Evolutionary conservation across 2,329 filamentous ascomycete species (phyloP).

Genomic region (Hysterium pulicare): DNA sequence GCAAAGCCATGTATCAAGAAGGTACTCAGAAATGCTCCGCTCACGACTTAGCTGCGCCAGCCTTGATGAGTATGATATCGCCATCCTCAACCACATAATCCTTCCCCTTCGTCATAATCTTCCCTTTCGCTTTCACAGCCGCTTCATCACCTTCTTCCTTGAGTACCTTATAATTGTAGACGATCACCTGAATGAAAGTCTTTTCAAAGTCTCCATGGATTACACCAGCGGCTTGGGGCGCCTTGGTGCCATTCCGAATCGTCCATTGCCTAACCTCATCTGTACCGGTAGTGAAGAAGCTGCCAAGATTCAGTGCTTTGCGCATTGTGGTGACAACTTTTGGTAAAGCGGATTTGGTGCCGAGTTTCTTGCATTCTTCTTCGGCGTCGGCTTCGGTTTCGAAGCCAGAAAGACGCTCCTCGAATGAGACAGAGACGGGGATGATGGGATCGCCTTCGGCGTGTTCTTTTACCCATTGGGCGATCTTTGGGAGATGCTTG

Average conservation of each 20-base stretch:
- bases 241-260: slow-evolving; percentile 91
- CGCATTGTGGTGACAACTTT: slow-evolving; percentile 94
- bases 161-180: slow-evolving; percentile 81
- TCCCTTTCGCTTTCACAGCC: slow-evolving; percentile 87
- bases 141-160: slow-evolving; percentile 87
- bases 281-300: slow-evolving; percentile 94
- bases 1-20: too few species aligned
- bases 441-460: slow-evolving; percentile 85
- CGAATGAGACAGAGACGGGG: slow-evolving; percentile 86
- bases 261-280: slow-evolving; percentile 99
- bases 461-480: slow-evolving; percentile 92
- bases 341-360: slow-evolving; percentile 82
- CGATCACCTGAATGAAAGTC: slow-evolving; percentile 95
- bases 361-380: slow-evolving; percentile 85
- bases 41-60: slow-evolving; percentile 75
- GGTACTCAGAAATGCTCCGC: too few species aligned
- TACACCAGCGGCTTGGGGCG: slow-evolving; percentile 94
- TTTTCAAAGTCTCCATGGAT: slow-evolving; percentile 99
- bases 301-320: slow-evolving; percentile 81
- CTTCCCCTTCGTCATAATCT: slow-evolving; percentile 98
- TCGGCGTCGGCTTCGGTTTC: slow-evolving; percentile 71
- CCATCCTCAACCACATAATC: slow-evolving; percentile 89
- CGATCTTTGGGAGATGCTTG: slow-evolving; percentile 92
- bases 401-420: slow-evolving; percentile 84
- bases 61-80: slow-evolving; percentile 83